phyloP scores from a whole-genome alignment of 208 protist genomes.

The Leishmania martiniquensis region DNA sequence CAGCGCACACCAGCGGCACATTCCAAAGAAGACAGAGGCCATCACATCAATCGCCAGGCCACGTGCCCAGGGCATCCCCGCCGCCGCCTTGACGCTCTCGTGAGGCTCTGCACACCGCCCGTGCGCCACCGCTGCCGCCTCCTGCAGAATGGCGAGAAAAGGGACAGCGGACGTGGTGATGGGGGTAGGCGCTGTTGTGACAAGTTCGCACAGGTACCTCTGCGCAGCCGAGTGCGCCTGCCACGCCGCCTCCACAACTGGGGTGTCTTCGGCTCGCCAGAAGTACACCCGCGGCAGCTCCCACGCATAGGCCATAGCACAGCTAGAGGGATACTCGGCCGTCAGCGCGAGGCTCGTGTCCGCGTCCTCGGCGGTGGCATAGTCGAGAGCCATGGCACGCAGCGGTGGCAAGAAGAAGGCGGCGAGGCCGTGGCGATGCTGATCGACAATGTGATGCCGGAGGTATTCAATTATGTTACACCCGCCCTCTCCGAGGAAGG shows the following conservation, averaged over 20 bases:
- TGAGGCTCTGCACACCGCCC: slow-evolving; percentile 1
- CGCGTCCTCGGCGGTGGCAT: slow-evolving; percentile 37
- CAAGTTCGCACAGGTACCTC: slow-evolving; percentile 28
- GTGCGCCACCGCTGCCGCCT: slow-evolving; percentile 40
- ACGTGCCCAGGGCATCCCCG: not conserved
- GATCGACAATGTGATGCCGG: slow-evolving; percentile 46
- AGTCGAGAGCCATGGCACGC: slow-evolving; percentile 75
- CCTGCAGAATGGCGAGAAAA: slow-evolving; percentile 51
- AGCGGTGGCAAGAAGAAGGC: slow-evolving; percentile 72
- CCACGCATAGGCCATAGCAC: slow-evolving; percentile 49
- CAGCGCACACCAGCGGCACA: slow-evolving; percentile 50
- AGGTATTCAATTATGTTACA: slow-evolving; percentile 28
- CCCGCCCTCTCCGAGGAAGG: slow-evolving; percentile 37
- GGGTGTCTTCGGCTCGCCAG: slow-evolving; percentile 30
- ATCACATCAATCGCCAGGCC: slow-evolving; percentile 39
- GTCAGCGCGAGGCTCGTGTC: slow-evolving; percentile 37
- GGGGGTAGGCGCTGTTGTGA: slow-evolving; percentile 7
- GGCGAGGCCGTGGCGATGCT: slow-evolving; percentile 44
- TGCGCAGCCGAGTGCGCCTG: slow-evolving; percentile 32
- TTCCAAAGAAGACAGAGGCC: slow-evolving; percentile 43
- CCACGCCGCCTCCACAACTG: slow-evolving; percentile 43
- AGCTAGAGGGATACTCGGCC: slow-evolving; percentile 21
- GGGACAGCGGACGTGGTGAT: not conserved
- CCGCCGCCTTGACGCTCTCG: not conserved
- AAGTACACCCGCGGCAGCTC: slow-evolving; percentile 66